Conservation (phyloP, 2,329 filamentous ascomycete species). For the Elsinoe perseae region DNA sequence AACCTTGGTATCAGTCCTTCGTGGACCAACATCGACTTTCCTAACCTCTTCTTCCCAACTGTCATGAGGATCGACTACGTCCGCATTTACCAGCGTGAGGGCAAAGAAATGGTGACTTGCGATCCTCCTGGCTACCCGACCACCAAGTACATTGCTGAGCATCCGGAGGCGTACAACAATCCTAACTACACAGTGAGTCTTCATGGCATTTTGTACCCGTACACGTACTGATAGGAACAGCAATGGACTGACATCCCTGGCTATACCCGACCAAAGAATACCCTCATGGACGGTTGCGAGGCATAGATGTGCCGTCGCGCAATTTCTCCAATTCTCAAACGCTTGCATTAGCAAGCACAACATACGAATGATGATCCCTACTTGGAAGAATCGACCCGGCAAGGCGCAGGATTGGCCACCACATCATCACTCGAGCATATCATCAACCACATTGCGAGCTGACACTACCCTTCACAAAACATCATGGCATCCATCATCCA, state of each 20-base stretch:
- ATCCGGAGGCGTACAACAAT: constrained; percentile 55
- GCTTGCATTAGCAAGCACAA: not conserved
- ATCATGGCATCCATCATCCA: not conserved
- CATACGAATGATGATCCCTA: not conserved
- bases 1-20: constrained; percentile 54
- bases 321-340: not conserved
- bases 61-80: constrained; percentile 60
- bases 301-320: constrained; percentile 11
- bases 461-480: not conserved
- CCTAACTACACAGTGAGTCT: constrained; percentile 56
- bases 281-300: constrained; percentile 50
- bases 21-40: constrained; percentile 44
- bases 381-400: not conserved
- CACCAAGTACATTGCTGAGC: constrained; percentile 57
- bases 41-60: constrained; percentile 41
- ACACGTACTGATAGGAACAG: not conserved
- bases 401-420: not conserved
- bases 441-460: not conserved
- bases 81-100: constrained; percentile 58
- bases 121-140: constrained; percentile 61
- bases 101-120: constrained; percentile 51
- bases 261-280: constrained; percentile 55
- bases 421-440: not conserved
- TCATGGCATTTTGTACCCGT: constrained; percentile 8
- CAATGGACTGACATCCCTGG: constrained; percentile 39